Percentiles rank a stretch among this genome's conserved stretches.
These are phyloP conservation scores for Astrothelium subdiscretum DNA, from an alignment of 495 filamentous ascomycete species.

Conservation along the genomic window DNA sequence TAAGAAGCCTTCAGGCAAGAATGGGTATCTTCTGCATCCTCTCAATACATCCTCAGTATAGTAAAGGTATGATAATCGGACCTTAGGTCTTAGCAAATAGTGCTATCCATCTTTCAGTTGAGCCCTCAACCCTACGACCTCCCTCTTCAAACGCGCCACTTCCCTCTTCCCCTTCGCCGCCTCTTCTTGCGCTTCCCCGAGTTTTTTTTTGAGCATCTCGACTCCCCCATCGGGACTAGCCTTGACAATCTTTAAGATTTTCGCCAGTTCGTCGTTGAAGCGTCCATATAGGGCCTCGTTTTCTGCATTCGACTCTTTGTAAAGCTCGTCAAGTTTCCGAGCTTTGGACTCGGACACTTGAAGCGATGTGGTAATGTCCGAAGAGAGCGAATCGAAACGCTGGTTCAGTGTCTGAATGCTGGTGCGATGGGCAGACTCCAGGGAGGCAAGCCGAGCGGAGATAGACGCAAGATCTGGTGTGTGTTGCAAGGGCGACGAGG, in stretches of 20 bases:
- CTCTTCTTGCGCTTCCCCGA: conserved; percentile 41
- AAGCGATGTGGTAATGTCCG: conserved; percentile 57
- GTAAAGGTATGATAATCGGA: no score
- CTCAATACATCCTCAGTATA: neutral
- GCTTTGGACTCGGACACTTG: conserved; percentile 64
- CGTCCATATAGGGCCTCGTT: conserved; percentile 90
- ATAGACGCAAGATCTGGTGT: conserved; percentile 20
- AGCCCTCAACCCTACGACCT: conserved; percentile 21
- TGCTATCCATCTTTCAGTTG: conserved; percentile 14
- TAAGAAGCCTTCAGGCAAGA: neutral
- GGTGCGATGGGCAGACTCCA: conserved; percentile 43
- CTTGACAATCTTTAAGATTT: conserved; percentile 65
- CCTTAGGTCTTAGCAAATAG: no score
- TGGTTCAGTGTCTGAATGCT: conserved; percentile 44
- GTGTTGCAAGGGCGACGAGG: conserved; percentile 8
- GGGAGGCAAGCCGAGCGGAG: conserved; percentile 42
- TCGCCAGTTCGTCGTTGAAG: conserved; percentile 81
- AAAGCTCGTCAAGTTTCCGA: conserved; percentile 75
- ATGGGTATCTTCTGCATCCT: neutral
- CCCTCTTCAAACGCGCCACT: conserved; percentile 17
- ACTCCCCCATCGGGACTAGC: conserved; percentile 49
- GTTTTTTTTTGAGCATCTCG: conserved; percentile 54
- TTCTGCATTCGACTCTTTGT: conserved; percentile 79
- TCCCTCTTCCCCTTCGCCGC: conserved; percentile 14
- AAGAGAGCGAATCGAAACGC: conserved; percentile 49